Conservation (phyloP, 1,139 yeast species). For the Protomyces macrosporus region DNA sequence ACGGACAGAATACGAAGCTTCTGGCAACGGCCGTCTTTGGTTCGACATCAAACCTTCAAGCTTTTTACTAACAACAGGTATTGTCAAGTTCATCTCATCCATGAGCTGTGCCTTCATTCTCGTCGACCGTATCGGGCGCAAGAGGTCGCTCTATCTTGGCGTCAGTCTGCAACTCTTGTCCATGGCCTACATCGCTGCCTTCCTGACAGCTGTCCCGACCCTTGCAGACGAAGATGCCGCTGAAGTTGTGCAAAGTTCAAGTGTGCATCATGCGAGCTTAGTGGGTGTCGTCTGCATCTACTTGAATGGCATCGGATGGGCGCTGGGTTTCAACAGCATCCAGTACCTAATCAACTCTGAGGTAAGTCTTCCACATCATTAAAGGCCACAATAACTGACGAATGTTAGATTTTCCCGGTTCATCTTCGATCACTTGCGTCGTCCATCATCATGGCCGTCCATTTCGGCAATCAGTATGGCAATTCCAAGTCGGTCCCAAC, state of each 20-base stretch:
- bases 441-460: conserved; percentile 53
- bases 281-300: conserved; percentile 38
- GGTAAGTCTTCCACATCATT: conserved; percentile 50
- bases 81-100: conserved; percentile 46
- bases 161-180: conserved; percentile 42
- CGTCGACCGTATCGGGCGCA: conserved; percentile 49
- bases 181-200: conserved; percentile 45
- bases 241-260: neutral
- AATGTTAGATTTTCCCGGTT: conserved; percentile 49
- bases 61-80: conserved; percentile 40
- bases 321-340: conserved; percentile 49
- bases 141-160: conserved; percentile 45
- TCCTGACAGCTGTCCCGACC: conserved; percentile 45
- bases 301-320: conserved; percentile 57
- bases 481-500: conserved; percentile 20
- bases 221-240: conserved; percentile 2
- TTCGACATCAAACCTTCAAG: conserved; percentile 39
- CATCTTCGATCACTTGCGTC: conserved; percentile 53
- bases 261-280: conserved; percentile 5
- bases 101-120: conserved; percentile 46
- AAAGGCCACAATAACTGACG: conserved; percentile 45
- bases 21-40: conserved; percentile 54
- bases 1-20: conserved; percentile 42
- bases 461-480: conserved; percentile 52
- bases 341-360: neutral